Percentiles rank a stretch among this genome's conserved stretches.
Conservation (phyloP, 805 yeast species). For the Metschnikowia santaceciliae region DNA sequence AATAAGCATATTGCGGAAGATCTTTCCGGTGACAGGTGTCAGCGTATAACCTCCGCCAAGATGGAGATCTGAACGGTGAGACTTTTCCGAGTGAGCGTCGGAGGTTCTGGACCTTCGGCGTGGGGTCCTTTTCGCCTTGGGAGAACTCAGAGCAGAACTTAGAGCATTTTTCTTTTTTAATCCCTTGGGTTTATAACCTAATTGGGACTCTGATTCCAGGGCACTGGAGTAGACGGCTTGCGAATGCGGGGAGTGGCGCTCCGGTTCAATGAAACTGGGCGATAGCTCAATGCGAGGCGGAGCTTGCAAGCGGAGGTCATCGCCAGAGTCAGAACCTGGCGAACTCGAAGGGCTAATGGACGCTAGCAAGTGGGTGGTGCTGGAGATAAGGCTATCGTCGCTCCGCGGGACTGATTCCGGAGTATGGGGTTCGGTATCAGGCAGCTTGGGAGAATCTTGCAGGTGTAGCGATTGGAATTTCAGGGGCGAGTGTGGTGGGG, state of each 20-base stretch:
- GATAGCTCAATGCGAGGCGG: neutral
- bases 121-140: constrained; percentile 6
- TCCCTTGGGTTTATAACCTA: constrained; percentile 7
- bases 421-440: neutral
- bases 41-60: constrained; percentile 18
- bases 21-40: constrained; percentile 58
- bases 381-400: constrained; percentile 1
- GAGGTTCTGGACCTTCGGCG: constrained; percentile 16
- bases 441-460: neutral
- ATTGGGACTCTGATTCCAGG: constrained; percentile 17
- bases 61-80: constrained; percentile 14
- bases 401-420: constrained; percentile 2
- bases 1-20: constrained; percentile 75
- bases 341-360: neutral
- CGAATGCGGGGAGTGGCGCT: neutral
- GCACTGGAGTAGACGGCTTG: constrained; percentile 17
- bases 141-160: constrained; percentile 6
- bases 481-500: neutral
- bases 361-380: neutral
- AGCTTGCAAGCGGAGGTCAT: neutral
- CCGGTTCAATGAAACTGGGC: neutral
- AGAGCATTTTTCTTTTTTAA: neutral
- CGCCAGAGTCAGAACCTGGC: neutral
- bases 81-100: constrained; percentile 15
- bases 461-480: neutral